These are phyloP conservation scores for Amanita pseudoporphyria DNA, from an alignment of 768 basidiomycete species.

Conservation along the genomic window DNA sequence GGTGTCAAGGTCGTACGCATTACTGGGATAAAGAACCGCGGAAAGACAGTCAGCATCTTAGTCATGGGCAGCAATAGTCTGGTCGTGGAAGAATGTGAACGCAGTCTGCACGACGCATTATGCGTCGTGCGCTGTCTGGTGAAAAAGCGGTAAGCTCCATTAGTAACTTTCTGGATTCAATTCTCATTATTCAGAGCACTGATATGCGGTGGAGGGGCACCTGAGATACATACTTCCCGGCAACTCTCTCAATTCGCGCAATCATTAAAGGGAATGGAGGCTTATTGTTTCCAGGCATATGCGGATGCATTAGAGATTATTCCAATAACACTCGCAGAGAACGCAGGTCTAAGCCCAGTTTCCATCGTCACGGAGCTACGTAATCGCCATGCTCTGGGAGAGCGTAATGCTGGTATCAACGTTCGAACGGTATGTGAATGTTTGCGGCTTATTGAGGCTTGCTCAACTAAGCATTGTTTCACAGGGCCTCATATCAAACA, in stretches of 20 bases:
- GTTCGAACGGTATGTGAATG: slow-evolving; percentile 76
- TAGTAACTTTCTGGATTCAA: background rate
- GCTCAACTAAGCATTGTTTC: background rate
- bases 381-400: slow-evolving; percentile 93
- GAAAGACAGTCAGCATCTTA: slow-evolving; percentile 90
- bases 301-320: slow-evolving; percentile 98
- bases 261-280: slow-evolving; percentile 94
- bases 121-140: slow-evolving; percentile 98
- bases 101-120: slow-evolving; percentile 96
- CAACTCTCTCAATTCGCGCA: slow-evolving; percentile 85
- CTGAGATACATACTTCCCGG: slow-evolving; percentile 95
- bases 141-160: slow-evolving; percentile 78
- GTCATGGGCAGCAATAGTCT: slow-evolving; percentile 90
- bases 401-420: slow-evolving; percentile 93
- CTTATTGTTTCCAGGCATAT: slow-evolving; percentile 98
- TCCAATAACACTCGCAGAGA: slow-evolving; percentile 95
- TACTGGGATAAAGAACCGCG: slow-evolving; percentile 90
- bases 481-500: slow-evolving; percentile 94
- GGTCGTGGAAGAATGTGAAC: slow-evolving; percentile 94
- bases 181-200: slow-evolving; percentile 45
- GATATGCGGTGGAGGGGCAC: slow-evolving; percentile 94
- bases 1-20: slow-evolving; percentile 91
- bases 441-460: background rate
- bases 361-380: slow-evolving; percentile 96
- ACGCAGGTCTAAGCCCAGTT: slow-evolving; percentile 96